Conservation (phyloP, 2,329 filamentous ascomycete genomes). For the Beauveria sp. region DNA sequence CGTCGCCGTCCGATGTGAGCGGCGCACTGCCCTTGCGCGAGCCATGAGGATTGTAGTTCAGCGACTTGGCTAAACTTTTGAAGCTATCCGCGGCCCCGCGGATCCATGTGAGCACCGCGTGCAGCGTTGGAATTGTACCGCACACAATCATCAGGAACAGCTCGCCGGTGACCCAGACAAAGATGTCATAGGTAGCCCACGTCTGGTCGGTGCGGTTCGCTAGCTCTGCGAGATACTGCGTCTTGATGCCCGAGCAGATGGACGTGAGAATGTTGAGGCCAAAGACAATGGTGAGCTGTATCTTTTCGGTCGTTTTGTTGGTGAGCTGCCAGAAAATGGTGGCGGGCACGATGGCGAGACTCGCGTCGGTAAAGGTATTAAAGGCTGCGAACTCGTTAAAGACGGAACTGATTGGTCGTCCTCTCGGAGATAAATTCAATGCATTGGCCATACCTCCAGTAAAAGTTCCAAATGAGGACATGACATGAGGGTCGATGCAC, state of each 20-base stretch:
- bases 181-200: constrained; percentile 18
- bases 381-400: constrained; percentile 12
- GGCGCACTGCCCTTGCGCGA: constrained; percentile 7
- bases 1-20: constrained; percentile 2
- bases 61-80: not conserved
- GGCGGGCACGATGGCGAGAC: constrained; percentile 17
- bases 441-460: constrained; percentile 13
- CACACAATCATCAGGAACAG: constrained; percentile 20
- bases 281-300: constrained; percentile 49
- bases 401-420: no score
- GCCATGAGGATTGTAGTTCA: not conserved
- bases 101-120: constrained; percentile 13
- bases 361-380: constrained; percentile 18
- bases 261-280: constrained; percentile 19
- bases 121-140: constrained; percentile 16
- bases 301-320: constrained; percentile 67
- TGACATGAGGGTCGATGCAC: constrained; percentile 16
- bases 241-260: constrained; percentile 19
- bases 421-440: not conserved
- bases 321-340: constrained; percentile 59
- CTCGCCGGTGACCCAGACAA: constrained; percentile 18
- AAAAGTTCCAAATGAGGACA: constrained; percentile 16
- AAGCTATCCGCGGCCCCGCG: constrained; percentile 8
- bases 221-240: constrained; percentile 17
- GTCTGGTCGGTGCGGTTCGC: constrained; percentile 17